A percentile compares a stretch with the other conserved stretches of the same genome.
These are phyloP conservation scores for Onygenales sp. DNA, from an alignment of 2,329 filamentous ascomycete species.

Conservation along the genomic window DNA sequence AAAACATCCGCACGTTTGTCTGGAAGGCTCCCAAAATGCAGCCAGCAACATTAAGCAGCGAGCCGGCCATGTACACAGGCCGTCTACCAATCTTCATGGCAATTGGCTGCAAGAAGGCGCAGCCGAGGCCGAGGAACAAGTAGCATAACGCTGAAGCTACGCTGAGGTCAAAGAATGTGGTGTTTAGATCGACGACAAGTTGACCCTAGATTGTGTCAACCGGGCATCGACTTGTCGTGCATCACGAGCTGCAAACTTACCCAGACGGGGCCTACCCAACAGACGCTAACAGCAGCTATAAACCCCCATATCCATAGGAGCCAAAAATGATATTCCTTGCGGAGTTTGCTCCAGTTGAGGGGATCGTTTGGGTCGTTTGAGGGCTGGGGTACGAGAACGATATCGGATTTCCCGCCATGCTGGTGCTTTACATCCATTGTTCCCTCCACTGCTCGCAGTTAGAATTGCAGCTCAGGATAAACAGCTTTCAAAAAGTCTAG, in stretches of 20 bases:
- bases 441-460: conserved; percentile 6
- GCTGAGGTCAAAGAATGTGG: conserved; percentile 7
- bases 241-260: conserved; percentile 3
- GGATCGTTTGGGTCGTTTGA: conserved; percentile 29
- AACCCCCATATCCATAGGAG: conserved; percentile 13
- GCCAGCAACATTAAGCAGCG: conserved; percentile 6
- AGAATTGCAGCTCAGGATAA: neutral
- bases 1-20: conserved; percentile 5
- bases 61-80: conserved; percentile 9
- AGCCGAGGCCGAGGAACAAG: conserved; percentile 10
- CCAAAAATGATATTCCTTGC: conserved; percentile 13
- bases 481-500: neutral
- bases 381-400: conserved; percentile 30
- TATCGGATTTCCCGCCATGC: conserved; percentile 9
- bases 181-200: conserved; percentile 9
- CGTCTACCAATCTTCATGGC: conserved; percentile 12
- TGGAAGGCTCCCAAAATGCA: conserved; percentile 10
- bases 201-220: conserved; percentile 4
- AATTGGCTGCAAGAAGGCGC: conserved; percentile 9
- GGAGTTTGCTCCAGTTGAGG: conserved; percentile 25
- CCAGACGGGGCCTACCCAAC: conserved; percentile 11
- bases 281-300: conserved; percentile 9
- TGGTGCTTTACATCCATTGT: conserved; percentile 12
- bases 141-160: conserved; percentile 8
- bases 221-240: neutral